Base-by-base conservation (phyloP, 345 rosid genomes). In the Rhodamnia rubescens region DNA sequence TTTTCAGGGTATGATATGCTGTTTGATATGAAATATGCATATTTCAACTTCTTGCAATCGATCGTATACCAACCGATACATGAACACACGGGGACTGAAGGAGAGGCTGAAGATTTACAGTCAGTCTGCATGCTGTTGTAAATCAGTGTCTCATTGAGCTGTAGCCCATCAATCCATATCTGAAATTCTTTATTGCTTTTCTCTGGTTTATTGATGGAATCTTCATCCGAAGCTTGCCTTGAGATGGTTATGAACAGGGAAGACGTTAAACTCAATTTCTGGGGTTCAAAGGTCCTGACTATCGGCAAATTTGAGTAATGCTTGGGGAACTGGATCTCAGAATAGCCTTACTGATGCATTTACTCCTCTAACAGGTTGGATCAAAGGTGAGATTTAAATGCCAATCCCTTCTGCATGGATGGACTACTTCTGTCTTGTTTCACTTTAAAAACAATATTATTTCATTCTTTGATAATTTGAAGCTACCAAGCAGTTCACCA, bases 1-100 rank as follows among this genome's bases (percentile, higher is more conserved):
- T 32, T 92, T 83, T 87, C 93, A 95, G 98, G 98, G 98, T 95
- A 95, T 86, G 84, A 83, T 85, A 95, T 95, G 98, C 96, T 94
- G 89, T 95, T 94, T 47, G 97, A 94, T 87, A 82, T 94, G 88
- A 95, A 95, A 91, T 95, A 93, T 89, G 96, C 98, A 7, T 95
- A 94, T 87, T 94, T 95, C 89, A 93, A 93, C 90, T 94, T 95
- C 88, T 83, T 95, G 92, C 95, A 93, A 78, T 94, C 97, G 10
- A 78, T 94, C n/a, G 82, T 87, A 80, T 90, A 64, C 82, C 78
- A 86, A 83, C 85, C 91, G 24, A 85, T 83, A 24, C 50, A 69
- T 83, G 74, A 58, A 44, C 18, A 32, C 47, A 36, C 8, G 0
- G 80, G 24, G 47, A 69, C 47, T 36, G 80, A 69, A 69, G 47